These are phyloP conservation scores for Ceratocystiopsis minuta DNA, from an alignment of 2,329 filamentous ascomycete genomes.

Conservation along the genomic window DNA sequence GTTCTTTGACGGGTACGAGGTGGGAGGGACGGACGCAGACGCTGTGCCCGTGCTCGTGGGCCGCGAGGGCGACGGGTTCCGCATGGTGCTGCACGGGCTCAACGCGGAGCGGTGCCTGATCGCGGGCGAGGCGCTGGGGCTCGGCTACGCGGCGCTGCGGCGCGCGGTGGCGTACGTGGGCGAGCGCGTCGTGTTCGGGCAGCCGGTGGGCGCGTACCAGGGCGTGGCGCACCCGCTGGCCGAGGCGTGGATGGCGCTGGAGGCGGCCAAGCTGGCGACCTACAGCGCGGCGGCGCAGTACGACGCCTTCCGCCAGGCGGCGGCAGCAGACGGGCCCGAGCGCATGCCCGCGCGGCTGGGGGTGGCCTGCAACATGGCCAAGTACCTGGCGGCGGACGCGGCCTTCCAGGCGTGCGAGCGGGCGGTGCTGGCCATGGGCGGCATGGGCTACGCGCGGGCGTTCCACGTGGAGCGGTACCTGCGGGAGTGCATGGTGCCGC, in stretches of 20 bases:
- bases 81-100: slow-evolving; percentile 62
- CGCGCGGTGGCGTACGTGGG: slow-evolving; percentile 47
- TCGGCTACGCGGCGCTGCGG: slow-evolving; percentile 54
- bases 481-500: slow-evolving; percentile 44
- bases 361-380: slow-evolving; percentile 49
- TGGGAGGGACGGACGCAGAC: slow-evolving; percentile 16
- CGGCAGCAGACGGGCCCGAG: background rate
- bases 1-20: slow-evolving; percentile 64
- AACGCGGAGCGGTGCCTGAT: slow-evolving; percentile 61
- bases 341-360: slow-evolving; percentile 34
- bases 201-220: slow-evolving; percentile 49
- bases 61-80: slow-evolving; percentile 58
- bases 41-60: slow-evolving; percentile 51
- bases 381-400: slow-evolving; percentile 50
- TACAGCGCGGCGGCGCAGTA: slow-evolving; percentile 49
- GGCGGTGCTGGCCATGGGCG: slow-evolving; percentile 39
- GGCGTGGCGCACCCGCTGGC: slow-evolving; percentile 48
- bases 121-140: slow-evolving; percentile 60
- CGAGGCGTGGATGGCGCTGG: slow-evolving; percentile 45
- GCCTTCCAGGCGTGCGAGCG: slow-evolving; percentile 45
- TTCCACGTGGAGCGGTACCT: slow-evolving; percentile 50
- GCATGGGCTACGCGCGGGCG: slow-evolving; percentile 47
- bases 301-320: slow-evolving; percentile 19
- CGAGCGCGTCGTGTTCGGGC: slow-evolving; percentile 46
- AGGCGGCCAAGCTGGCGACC: slow-evolving; percentile 45